A percentile compares a stretch with the other conserved stretches of the same genome.
Conservation (phyloP, 495 filamentous ascomycete genomes). For the Trichoderma gamsii region DNA sequence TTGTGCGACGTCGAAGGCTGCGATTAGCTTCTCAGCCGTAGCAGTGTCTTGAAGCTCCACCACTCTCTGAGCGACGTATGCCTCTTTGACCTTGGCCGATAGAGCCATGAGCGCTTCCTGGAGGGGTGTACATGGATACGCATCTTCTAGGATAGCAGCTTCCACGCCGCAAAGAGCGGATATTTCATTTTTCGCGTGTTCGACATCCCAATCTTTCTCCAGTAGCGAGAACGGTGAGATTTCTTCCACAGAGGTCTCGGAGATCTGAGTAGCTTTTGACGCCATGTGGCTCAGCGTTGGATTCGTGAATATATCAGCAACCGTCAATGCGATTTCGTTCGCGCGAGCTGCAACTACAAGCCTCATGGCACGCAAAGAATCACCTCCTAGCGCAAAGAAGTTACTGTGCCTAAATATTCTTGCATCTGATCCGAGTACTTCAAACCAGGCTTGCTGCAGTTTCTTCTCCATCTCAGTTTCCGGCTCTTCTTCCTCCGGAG, state of each 20-base stretch:
- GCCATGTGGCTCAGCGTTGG: slow-evolving; percentile 38
- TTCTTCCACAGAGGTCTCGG: slow-evolving; percentile 11
- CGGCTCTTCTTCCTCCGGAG: slow-evolving; percentile 23
- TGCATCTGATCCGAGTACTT: slow-evolving; percentile 26
- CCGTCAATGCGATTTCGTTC: slow-evolving; percentile 33
- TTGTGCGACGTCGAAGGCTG: slow-evolving; percentile 46
- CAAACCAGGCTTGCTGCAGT: slow-evolving; percentile 27
- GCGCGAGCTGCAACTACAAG: slow-evolving; percentile 40
- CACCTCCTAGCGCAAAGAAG: slow-evolving; percentile 51
- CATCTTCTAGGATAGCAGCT: slow-evolving; percentile 44
- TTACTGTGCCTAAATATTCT: slow-evolving; percentile 33
- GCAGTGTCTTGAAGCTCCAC: slow-evolving; percentile 30
- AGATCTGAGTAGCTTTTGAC: slow-evolving; percentile 20
- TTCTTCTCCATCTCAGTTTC: slow-evolving; percentile 28
- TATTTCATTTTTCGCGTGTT: slow-evolving; percentile 24
- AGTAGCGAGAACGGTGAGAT: slow-evolving; percentile 31
- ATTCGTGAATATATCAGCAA: slow-evolving; percentile 40
- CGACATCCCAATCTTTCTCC: slow-evolving; percentile 23
- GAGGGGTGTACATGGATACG: slow-evolving; percentile 64
- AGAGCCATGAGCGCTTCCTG: slow-evolving; percentile 65
- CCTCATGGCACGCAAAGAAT: slow-evolving; percentile 50
- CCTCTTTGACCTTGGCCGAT: slow-evolving; percentile 49
- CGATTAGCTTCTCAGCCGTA: slow-evolving; percentile 34
- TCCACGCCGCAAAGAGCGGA: slow-evolving; percentile 28
- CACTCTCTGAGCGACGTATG: slow-evolving; percentile 52